Base-by-base conservation (phyloP, 108 stramenopile species). In the Cyclotella baltica region DNA sequence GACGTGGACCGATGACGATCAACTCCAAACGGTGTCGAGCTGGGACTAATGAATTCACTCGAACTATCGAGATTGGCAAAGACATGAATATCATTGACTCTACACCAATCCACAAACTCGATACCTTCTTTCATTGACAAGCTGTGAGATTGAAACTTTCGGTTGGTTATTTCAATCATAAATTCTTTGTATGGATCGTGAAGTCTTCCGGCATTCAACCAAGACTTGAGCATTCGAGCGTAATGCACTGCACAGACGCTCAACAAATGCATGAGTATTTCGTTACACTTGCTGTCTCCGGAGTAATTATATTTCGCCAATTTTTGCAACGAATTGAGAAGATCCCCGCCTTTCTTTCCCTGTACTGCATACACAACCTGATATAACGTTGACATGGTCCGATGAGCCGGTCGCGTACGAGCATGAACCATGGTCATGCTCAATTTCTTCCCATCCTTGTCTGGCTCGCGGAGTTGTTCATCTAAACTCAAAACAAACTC, bases 121-220 rank as follows among this genome's bases (percentile, higher is more conserved):
- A 43, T 88, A 78, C 76, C 74, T 30, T 74, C 65, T 48, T 47
- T 27, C 31, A 72, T 75, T 27, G 30, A 46, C 30, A 62, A 46
- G 31, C 46, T 51, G 63, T 78, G 64, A 3, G 64, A 64, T 40
- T 59, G 76, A 56, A 70, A 63, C 10, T 27, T 36, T 25, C 62
- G 71, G 56, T 75, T 67, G 48, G 76, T 74, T 27, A 73, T 52
- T 62, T 83, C 70, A 33, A 98, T 86, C 96, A 98, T 95, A 77
- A 98, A 98, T 68, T 98, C 98, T 27, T 75, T 70, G 72, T 94
- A 97, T 9, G 93, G 96, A 74, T 98, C 98, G 48, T 85, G 70
- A 18, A 98, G 70, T 50, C 68, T 81, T 38, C 98, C 98, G 34
- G 77, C 57, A 53, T 87, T 86, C 23, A 98, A 81, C 98, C 98